Evolutionary conservation across 352 stramenopile genomes (phyloP), one percentile per base, ranked within the genome.

Genomic region (Phytophthora meadii): DNA sequence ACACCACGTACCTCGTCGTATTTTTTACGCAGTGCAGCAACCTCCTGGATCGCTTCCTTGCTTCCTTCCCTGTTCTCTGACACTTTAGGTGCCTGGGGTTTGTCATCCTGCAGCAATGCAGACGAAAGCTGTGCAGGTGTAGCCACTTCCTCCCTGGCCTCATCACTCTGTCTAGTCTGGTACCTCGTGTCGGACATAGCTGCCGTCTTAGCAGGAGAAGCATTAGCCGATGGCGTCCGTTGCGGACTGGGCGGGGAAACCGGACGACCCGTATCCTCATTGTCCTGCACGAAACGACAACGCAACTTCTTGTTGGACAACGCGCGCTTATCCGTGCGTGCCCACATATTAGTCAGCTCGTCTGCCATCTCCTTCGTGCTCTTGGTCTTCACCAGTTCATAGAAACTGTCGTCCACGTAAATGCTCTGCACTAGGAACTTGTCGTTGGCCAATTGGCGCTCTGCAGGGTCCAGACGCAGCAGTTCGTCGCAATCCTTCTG

Each of bases 391-490:
- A 95, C 84, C 7, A 90, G 53, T 49, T 96, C 85, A 62, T 93
- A 96, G 68, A 96, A 94, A 54, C 70, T 74, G 59, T 93, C 86
- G 47, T 96, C 87, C 25, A 93, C 83, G 54, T 81, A 93, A 41
- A 93, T 90, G 61, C 83, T 93, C 58, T 96, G 88, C 39, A 96
- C 88, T 4, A 96, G 76, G 55, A 96, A 96, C 81, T 96, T 96
- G 75, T 96, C 88, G 63, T 96, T 96, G 41, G 85, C 87, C 40
- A 94, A 64, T 74, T 89, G 79, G 25, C 88, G 85, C 68, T 96
- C 88, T 0, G 84, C 74, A 5, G 84, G 72, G 34, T 94, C 87
- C 40, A 95, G 60, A 0, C 87, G 87, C 65, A 93, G 62, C 42
- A 96, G 71, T 50, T 96, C 88, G 52, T 96, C 88, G 56, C 88